Base-by-base conservation (phyloP, 257 asterid genomes). In the Verbascum thapsus region DNA sequence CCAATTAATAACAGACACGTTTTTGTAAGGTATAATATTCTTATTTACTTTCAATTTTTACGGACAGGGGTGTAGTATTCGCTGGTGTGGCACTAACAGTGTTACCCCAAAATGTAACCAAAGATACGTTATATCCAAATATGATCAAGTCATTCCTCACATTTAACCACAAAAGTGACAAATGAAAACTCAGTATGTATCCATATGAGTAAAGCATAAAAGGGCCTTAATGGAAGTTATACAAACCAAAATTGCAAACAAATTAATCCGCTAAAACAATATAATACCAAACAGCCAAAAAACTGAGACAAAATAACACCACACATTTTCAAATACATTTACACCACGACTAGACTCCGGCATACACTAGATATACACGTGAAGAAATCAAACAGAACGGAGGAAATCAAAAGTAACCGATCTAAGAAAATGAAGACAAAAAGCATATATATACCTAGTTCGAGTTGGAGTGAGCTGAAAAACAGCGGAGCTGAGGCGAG, bases 391-490 rank as follows among this genome's bases (percentile, higher is more conserved):
- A 19, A 26, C 9, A 18, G 12, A 7, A 52, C 16, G 8, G 22
- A 20, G 17, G 1, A 7, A 44, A 39, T 18, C 13, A 50, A 57
- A 8, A 37, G 3, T n/a, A 37, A 66, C 40, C 3, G 5, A 8
- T 7, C 3, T 20, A 26, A 7, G 12, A 53, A 57, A 35, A 2
- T 55, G 10, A 50, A 22, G 11, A 43, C 5, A 40, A 62, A 53
- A 18, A 15, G 32, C 10, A 69, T 35, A 41, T 3, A 55, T 12
- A 38, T 23, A 91, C 96, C 97, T 81, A 9, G 99, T 89, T 69
- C 99, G 81, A 61, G 99, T 92, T 20, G 97, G 97, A 69, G 96
- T 92, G 77, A 89, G 97, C 69, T 87, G 95, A 78, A 92, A 92
- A 60, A 89, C 89, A 65, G 84, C 94, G 7, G 94, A 87, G 69